phyloP scores from a whole-genome alignment of 2,329 filamentous ascomycete species.

The Penicillium italicum region DNA sequence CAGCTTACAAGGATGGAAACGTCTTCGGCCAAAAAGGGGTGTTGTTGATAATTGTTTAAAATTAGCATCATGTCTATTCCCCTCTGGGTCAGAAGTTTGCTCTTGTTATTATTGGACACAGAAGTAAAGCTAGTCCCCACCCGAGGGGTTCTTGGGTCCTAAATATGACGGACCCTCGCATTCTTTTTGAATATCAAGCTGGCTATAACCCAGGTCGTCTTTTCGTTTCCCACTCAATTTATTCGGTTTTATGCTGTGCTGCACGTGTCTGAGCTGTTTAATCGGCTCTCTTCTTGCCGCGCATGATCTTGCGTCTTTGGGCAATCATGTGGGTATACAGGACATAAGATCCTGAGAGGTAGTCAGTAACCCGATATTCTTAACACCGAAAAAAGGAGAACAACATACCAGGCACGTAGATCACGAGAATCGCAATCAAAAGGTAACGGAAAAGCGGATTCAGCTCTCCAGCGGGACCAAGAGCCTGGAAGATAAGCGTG shows the following conservation, averaged over 20 bases:
- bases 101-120: neutral
- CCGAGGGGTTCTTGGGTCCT: neutral
- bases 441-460: constrained; percentile 54
- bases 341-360: constrained; percentile 63
- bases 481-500: constrained; percentile 69
- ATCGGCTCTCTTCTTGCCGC: constrained; percentile 53
- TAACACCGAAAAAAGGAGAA: neutral
- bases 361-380: constrained; percentile 11
- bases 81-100: neutral
- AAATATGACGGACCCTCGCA: neutral
- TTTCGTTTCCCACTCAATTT: neutral
- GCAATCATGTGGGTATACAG: constrained; percentile 93
- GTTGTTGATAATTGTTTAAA: neutral
- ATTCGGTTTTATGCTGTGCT: no score
- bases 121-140: neutral
- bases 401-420: constrained; percentile 75
- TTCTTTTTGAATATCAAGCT: neutral
- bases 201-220: neutral
- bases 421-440: constrained; percentile 62
- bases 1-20: no score
- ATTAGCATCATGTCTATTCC: neutral
- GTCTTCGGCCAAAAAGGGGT: neutral
- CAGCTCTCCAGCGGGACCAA: constrained; percentile 55
- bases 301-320: constrained; percentile 77
- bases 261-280: constrained; percentile 13